A percentile compares a stretch with the other conserved stretches of the same genome.
Conservation (phyloP, 148 eudicot species). For the Spergularia bocconei region DNA sequence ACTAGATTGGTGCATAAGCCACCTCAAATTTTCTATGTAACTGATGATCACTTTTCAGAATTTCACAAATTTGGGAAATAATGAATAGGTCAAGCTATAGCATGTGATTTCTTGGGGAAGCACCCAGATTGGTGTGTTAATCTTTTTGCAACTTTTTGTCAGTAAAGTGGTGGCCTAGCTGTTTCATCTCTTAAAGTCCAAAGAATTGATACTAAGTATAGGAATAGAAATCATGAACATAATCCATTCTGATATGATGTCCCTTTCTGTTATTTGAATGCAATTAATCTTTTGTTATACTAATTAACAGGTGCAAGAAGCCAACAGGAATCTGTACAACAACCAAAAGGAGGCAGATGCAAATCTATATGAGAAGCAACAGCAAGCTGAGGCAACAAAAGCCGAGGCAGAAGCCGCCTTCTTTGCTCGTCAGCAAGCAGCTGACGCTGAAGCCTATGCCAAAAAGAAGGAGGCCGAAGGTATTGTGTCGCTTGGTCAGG, state of each 20-base stretch:
- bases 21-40: neutral
- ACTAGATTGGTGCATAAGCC: neutral
- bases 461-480: conserved; percentile 43
- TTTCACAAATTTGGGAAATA: no score
- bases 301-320: conserved; percentile 36
- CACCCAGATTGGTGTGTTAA: neutral
- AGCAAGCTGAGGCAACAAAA: conserved; percentile 35
- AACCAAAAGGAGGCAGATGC: conserved; percentile 39
- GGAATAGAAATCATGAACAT: neutral
- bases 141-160: neutral
- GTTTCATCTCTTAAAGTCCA: neutral
- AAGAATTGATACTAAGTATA: conserved; percentile 5
- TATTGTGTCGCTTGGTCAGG: conserved; percentile 36
- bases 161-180: neutral
- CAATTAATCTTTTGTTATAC: neutral
- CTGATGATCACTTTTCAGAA: neutral
- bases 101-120: neutral
- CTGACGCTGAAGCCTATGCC: conserved; percentile 30
- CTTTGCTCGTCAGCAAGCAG: conserved; percentile 30
- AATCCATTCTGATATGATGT: neutral
- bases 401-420: conserved; percentile 40
- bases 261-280: neutral
- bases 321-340: conserved; percentile 34
- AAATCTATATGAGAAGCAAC: conserved; percentile 27
- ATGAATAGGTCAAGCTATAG: neutral